phyloP scores from a whole-genome alignment of 106 monocot species.

The Hemerocallis citrina region DNA sequence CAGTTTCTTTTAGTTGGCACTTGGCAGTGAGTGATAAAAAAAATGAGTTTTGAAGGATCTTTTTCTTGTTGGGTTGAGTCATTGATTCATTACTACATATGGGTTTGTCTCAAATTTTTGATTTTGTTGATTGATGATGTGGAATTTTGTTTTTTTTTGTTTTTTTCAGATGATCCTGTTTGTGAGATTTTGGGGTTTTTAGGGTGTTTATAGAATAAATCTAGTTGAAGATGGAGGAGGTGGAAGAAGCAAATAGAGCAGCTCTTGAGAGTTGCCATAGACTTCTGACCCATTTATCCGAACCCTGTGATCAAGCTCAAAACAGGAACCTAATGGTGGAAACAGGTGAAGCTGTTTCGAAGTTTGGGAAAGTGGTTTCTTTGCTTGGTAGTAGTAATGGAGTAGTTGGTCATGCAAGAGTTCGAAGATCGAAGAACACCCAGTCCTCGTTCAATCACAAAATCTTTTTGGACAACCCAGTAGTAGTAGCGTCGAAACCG shows the following conservation, averaged over 20 bases:
- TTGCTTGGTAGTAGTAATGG: slow-evolving; percentile 37
- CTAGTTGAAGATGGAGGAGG: slow-evolving; percentile 60
- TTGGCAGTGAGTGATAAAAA: no score
- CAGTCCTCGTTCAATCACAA: slow-evolving; percentile 29
- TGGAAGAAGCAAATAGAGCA: slow-evolving; percentile 61
- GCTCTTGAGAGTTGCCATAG: slow-evolving; percentile 72
- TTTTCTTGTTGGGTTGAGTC: no score
- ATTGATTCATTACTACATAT: background rate
- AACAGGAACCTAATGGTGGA: slow-evolving; percentile 28
- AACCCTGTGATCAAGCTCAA: slow-evolving; percentile 41
- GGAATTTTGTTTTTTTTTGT: background rate
- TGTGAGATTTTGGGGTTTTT: slow-evolving; percentile 15
- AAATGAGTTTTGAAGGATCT: no score
- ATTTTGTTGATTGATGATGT: background rate
- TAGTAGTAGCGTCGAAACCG: background rate
- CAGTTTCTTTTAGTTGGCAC: no score
- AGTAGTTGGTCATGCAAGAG: slow-evolving; percentile 68
- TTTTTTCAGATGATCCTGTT: slow-evolving; percentile 16
- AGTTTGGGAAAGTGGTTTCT: slow-evolving; percentile 57
- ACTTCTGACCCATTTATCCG: slow-evolving; percentile 56
- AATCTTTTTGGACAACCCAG: slow-evolving; percentile 35
- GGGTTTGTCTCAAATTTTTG: background rate
- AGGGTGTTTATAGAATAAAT: background rate
- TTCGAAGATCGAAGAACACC: slow-evolving; percentile 33
- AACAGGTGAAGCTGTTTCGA: slow-evolving; percentile 56